Base-by-base conservation (phyloP, 2,329 filamentous ascomycete species). In the Aspergillus eucalypticola region DNA sequence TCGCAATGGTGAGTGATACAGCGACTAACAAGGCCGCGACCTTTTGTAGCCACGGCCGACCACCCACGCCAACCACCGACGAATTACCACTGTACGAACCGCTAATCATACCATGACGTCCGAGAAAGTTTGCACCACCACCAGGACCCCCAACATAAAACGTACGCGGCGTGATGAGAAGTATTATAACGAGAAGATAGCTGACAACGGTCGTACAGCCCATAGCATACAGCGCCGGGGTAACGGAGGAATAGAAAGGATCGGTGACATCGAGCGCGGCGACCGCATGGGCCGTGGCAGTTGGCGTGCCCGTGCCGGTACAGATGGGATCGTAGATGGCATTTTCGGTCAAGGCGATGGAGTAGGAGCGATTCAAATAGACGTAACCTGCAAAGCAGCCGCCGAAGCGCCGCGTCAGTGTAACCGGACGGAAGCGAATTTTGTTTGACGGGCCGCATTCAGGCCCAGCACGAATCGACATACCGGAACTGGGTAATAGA, bases 121-220 rank as follows among this genome's bases (percentile, higher is more conserved):
- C 90, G 52, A 96, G 81, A 60, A 95, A 89, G 48, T 94, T 91
- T 51, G 90, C 87, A 27, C 82, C 80, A 38, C 83, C 81, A 8
- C 83, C 82, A 4, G 83, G 79, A 21, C 92, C 91, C 56, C 92
- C 92, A 60, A 96, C 88, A 64, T 96, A 88, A 74, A 95, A 96
- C 3, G 95, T 96, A 54, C 94, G 88, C n/a, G 94, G 94, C 0
- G 92, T 96, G 69, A 97, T 92, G 72, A 96, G 86, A 39, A 98
- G 87, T 85, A 97, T 96, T 64, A 96, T 91, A 67, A 97, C 89
- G 50, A 98, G 86, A 73, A 96, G 90, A 78, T 96, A 98, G 52
- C 92, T 90, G 53, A 96, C 89, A 58, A 96, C 90, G 0, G 93
- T 98, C 17, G 92, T 92, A 15, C 92, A 91, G 58, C 92, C 92